phyloP scores from a whole-genome alignment of 805 yeast genomes.

The Suhomyces kilbournensis region DNA sequence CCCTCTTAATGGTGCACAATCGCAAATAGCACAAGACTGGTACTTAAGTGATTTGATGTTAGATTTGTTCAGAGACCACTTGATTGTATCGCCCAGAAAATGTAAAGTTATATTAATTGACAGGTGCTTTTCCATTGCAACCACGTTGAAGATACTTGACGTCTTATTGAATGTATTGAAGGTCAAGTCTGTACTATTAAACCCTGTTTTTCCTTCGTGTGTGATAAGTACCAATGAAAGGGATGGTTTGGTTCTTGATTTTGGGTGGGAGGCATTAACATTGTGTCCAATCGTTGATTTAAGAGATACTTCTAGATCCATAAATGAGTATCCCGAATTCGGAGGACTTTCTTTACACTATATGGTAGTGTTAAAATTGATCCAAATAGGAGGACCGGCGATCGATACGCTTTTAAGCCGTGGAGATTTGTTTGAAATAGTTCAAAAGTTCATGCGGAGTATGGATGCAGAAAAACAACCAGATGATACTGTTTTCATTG shows the following conservation, averaged over 20 bases:
- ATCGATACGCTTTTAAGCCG: slow-evolving; percentile 8
- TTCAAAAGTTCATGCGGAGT: slow-evolving; percentile 15
- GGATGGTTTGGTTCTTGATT: slow-evolving; percentile 27
- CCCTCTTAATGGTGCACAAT: background rate
- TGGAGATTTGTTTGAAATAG: slow-evolving; percentile 13
- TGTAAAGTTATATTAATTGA: slow-evolving; percentile 22
- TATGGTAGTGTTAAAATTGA: slow-evolving; percentile 12
- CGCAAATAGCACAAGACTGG: background rate
- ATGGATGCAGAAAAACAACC: slow-evolving; percentile 6
- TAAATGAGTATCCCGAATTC: background rate
- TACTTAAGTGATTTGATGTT: background rate
- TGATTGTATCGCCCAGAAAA: slow-evolving; percentile 17
- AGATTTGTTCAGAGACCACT: background rate
- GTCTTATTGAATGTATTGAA: slow-evolving; percentile 21
- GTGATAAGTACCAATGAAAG: slow-evolving; percentile 19
- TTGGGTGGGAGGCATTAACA: slow-evolving; percentile 24
- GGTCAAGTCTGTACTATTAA: slow-evolving; percentile 22
- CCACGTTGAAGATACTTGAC: slow-evolving; percentile 16
- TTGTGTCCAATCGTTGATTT: slow-evolving; percentile 23
- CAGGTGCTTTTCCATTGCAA: slow-evolving; percentile 11
- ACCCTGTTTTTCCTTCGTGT: slow-evolving; percentile 12
- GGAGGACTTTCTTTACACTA: slow-evolving; percentile 20
- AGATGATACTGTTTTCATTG: slow-evolving; percentile 1
- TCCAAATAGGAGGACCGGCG: slow-evolving; percentile 9
- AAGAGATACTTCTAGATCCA: slow-evolving; percentile 9